Evolutionary conservation across 2,329 filamentous ascomycete genomes (phyloP).

Genomic region (Aspergillus puulaauensis): DNA sequence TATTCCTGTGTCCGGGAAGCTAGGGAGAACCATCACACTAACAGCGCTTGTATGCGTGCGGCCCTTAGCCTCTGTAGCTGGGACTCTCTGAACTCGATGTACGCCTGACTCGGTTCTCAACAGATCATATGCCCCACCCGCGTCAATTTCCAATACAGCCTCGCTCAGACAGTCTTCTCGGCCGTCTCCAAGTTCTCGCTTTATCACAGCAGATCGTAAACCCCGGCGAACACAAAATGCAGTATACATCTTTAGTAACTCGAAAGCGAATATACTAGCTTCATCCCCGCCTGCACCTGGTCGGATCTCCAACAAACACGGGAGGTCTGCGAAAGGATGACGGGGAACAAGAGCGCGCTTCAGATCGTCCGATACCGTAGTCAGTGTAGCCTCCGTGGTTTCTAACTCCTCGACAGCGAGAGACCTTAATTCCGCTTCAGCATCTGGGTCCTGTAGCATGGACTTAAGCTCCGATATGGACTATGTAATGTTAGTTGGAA

Average conservation of each 20-base stretch:
- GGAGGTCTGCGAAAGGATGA: constrained; percentile 85
- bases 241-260: constrained; percentile 88
- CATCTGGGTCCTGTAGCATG: constrained; percentile 67
- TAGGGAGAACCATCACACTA: constrained; percentile 87
- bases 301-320: constrained; percentile 87
- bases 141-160: constrained; percentile 80
- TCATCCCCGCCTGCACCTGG: constrained; percentile 91
- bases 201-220: constrained; percentile 67
- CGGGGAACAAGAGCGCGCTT: constrained; percentile 78
- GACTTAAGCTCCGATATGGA: constrained; percentile 68
- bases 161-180: constrained; percentile 74
- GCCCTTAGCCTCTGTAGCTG: constrained; percentile 85
- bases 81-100: constrained; percentile 90
- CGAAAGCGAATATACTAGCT: constrained; percentile 83
- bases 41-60: constrained; percentile 92
- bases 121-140: constrained; percentile 73
- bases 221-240: constrained; percentile 70
- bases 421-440: constrained; percentile 59
- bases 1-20: constrained; percentile 61
- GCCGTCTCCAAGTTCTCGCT: constrained; percentile 74
- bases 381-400: constrained; percentile 63
- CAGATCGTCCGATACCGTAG: constrained; percentile 64
- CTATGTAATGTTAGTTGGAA: constrained; percentile 28
- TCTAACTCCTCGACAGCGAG: constrained; percentile 69
- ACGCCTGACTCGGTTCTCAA: constrained; percentile 90